phyloP scores from a whole-genome alignment of 2,329 filamentous ascomycete species.

The Aspergillus udagawae region DNA sequence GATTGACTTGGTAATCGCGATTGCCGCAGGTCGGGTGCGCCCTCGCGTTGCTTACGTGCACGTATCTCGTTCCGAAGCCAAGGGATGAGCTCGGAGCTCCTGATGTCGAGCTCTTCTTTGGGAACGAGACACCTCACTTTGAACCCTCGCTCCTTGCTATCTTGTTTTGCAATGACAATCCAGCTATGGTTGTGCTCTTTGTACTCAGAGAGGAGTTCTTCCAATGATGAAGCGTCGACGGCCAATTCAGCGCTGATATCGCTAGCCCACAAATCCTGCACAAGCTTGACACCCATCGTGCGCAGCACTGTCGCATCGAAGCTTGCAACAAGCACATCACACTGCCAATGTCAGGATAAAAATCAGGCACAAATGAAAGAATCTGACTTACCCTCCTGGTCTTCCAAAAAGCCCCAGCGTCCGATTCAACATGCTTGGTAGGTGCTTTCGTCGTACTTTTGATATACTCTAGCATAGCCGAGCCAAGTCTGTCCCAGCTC shows the following conservation, averaged over 20 bases:
- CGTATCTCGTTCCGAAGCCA: conserved; percentile 81
- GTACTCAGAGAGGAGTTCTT: conserved; percentile 64
- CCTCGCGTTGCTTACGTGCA: conserved; percentile 65
- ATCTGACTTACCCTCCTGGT: conserved; percentile 56
- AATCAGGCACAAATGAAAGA: not conserved
- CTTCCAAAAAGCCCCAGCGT: conserved; percentile 57
- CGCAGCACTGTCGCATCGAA: conserved; percentile 75
- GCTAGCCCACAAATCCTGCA: conserved; percentile 75
- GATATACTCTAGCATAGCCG: conserved; percentile 53
- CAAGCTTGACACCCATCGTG: conserved; percentile 69
- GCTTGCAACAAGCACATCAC: conserved; percentile 84
- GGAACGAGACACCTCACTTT: conserved; percentile 76
- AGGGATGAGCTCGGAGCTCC: conserved; percentile 65
- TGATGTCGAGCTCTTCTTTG: conserved; percentile 78
- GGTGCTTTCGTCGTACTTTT: conserved; percentile 50
- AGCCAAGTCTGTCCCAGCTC: conserved; percentile 77
- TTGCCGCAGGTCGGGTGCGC: conserved; percentile 38
- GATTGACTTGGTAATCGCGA: conserved; percentile 40
- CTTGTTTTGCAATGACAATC: conserved; percentile 79
- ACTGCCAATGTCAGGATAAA: conserved; percentile 44
- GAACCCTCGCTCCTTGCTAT: conserved; percentile 54
- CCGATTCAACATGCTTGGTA: conserved; percentile 67
- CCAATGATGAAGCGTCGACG: conserved; percentile 69
- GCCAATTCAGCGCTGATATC: conserved; percentile 87
- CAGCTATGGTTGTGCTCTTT: conserved; percentile 79